Evolutionary conservation across 2,329 filamentous ascomycete genomes (phyloP).

Genomic region (Xylaria multiplex): DNA sequence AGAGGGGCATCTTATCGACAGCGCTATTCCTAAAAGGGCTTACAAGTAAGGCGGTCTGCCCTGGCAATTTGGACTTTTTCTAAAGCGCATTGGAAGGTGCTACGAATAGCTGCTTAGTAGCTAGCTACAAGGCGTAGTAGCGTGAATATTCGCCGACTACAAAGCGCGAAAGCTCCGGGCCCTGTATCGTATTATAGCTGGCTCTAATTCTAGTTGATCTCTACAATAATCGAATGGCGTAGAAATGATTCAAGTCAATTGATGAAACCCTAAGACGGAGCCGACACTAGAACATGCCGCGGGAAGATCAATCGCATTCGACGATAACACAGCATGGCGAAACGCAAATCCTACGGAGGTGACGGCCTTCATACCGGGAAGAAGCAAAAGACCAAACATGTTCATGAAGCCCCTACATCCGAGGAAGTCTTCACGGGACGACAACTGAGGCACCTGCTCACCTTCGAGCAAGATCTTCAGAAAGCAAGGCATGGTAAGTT

Average conservation of each 20-base stretch:
- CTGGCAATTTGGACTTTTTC: constrained; percentile 37
- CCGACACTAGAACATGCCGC: constrained; percentile 30
- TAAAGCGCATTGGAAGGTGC: constrained; percentile 16
- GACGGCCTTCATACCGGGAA: constrained; percentile 59
- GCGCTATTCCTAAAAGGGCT: constrained; percentile 35
- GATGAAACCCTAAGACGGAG: neutral
- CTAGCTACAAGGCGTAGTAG: constrained; percentile 2
- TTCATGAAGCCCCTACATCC: constrained; percentile 65
- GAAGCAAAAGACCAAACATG: constrained; percentile 61
- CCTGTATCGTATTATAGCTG: neutral
- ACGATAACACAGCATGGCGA: constrained; percentile 42
- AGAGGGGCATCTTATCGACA: constrained; percentile 19
- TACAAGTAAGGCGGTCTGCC: constrained; percentile 38
- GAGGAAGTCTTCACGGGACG: constrained; percentile 71
- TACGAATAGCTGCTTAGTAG: neutral
- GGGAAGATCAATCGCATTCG: constrained; percentile 14
- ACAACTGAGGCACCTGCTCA: constrained; percentile 74
- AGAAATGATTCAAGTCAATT: constrained; percentile 6
- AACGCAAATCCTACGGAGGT: constrained; percentile 45
- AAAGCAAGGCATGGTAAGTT: constrained; percentile 71
- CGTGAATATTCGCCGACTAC: neutral
- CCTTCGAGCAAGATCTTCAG: constrained; percentile 75
- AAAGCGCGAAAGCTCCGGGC: neutral
- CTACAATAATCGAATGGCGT: constrained; percentile 1
- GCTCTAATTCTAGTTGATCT: neutral